phyloP scores from a whole-genome alignment of 768 basidiomycete species.

The Termitomyces sp. region DNA sequence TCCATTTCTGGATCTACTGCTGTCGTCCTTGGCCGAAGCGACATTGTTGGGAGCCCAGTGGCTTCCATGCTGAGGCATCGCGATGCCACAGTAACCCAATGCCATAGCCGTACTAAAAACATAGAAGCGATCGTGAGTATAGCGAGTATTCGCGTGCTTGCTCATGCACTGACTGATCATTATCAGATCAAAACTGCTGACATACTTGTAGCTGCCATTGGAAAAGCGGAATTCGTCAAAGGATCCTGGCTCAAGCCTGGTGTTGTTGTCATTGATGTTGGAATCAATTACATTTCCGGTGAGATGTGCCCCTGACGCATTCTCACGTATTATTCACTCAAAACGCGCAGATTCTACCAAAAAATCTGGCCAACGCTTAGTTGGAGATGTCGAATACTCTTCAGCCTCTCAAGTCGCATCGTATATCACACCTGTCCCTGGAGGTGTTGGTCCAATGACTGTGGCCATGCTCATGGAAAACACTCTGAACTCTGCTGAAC shows the following conservation, averaged over 20 bases:
- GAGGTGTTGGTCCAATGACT: conserved; percentile 99
- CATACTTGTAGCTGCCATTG: conserved; percentile 95
- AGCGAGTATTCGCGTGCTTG: neutral
- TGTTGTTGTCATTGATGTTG: conserved; percentile 95
- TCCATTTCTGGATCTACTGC: conserved; percentile 73
- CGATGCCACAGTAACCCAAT: conserved; percentile 97
- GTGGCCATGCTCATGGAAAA: conserved; percentile 98
- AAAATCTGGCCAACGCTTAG: conserved; percentile 92
- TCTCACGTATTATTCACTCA: neutral
- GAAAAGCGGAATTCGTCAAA: conserved; percentile 84
- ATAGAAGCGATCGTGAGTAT: conserved; percentile 69
- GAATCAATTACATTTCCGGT: conserved; percentile 95
- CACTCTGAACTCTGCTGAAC: conserved; percentile 80
- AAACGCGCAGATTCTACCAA: conserved; percentile 67
- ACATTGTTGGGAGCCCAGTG: conserved; percentile 97
- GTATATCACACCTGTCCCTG: conserved; percentile 95
- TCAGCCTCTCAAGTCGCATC: conserved; percentile 78
- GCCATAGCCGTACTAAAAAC: conserved; percentile 87
- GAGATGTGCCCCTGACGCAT: conserved; percentile 1
- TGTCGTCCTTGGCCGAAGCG: conserved; percentile 94
- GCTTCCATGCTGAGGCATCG: conserved; percentile 84
- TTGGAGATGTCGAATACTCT: conserved; percentile 91
- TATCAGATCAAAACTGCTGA: conserved; percentile 80
- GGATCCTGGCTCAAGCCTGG: conserved; percentile 96
- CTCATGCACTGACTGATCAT: neutral